Evolutionary conservation across 805 yeast species (phyloP), one percentile per base, ranked within the genome.

Genomic region (Wickerhamomyces xylosicus): DNA sequence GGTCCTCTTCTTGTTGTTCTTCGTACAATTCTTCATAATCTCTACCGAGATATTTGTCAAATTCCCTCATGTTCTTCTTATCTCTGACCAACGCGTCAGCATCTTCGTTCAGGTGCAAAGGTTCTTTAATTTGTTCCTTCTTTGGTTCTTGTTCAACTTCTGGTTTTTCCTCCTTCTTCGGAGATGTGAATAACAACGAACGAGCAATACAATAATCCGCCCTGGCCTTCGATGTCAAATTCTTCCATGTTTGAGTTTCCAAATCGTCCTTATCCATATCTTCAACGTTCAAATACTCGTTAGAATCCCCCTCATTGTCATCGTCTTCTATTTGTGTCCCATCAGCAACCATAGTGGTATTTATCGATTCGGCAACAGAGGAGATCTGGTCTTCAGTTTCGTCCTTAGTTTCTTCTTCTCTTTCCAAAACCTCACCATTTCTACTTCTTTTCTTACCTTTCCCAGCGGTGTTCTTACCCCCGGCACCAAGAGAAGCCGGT

Each of bases 201-300:
- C 97, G 70, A 41, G 71, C 69, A 19, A 75, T 60, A 52, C 95
- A 79, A 44, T 84, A 72, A 38, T 81, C 79, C 14, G 90, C 85
- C 41, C 96, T 64, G 0, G 82, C 72, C 44, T 80, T 80, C 0
- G 95, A 83, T 0, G 92, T 86, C 31, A 79, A 59, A n/a, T 74
- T 73, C 48, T 82, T 80, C 97, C 97, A 89, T 1, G 85, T 75
- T 38, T 81, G 81, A 35, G 78, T 61, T 50, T 87, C 95, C 28
- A 83, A 69, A 52, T 85, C 95, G 40, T 73, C 72, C 33, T 54
- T 62, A 40, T 77, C 84, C 37, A 75, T 80, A 39, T 76, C 82
- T 19, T 71, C 71, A 16, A 67, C 72, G 19, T 66, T 63, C 43
- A 69, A 46, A 36, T 66, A 68, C 18, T 62, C 66, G 21, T 60